phyloP scores from a whole-genome alignment of 768 basidiomycete species.

The Suillus weaverae region DNA sequence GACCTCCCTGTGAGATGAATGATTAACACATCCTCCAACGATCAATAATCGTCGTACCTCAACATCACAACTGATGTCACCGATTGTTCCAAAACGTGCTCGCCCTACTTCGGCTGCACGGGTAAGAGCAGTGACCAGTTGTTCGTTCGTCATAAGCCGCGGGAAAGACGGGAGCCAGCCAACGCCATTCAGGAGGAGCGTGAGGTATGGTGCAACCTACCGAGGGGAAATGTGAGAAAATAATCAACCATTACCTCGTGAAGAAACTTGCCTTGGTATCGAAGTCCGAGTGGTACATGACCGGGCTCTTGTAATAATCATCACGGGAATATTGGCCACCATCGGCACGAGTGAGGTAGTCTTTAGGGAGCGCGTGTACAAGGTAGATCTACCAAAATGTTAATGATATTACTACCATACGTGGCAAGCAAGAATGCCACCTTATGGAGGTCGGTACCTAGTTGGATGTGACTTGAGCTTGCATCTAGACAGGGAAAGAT shows the following conservation, averaged over 20 bases:
- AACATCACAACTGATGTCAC: conserved; percentile 91
- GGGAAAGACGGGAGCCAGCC: conserved; percentile 84
- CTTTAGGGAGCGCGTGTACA: conserved; percentile 64
- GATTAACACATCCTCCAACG: not conserved
- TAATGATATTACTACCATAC: not conserved
- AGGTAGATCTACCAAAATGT: conserved; percentile 60
- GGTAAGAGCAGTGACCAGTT: conserved; percentile 52
- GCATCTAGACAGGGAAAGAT: not conserved
- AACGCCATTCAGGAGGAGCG: conserved; percentile 81
- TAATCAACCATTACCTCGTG: not conserved
- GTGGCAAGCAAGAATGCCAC: conserved; percentile 29
- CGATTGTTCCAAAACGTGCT: conserved; percentile 67
- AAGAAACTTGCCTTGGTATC: conserved; percentile 51
- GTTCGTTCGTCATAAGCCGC: conserved; percentile 69
- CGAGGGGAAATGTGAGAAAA: not conserved
- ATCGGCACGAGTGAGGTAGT: conserved; percentile 67
- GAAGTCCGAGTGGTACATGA: conserved; percentile 66
- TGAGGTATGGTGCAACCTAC: conserved; percentile 83
- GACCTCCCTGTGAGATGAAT: conserved; percentile 59
- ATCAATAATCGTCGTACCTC: conserved; percentile 43
- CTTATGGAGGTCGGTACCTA: conserved; percentile 61
- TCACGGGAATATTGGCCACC: conserved; percentile 58
- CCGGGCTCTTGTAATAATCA: conserved; percentile 75
- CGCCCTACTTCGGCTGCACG: conserved; percentile 50
- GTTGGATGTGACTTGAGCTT: not conserved